Evolutionary conservation across 2,329 filamentous ascomycete genomes (phyloP).

Genomic region (Cladosporium austrohemisphaericum): DNA sequence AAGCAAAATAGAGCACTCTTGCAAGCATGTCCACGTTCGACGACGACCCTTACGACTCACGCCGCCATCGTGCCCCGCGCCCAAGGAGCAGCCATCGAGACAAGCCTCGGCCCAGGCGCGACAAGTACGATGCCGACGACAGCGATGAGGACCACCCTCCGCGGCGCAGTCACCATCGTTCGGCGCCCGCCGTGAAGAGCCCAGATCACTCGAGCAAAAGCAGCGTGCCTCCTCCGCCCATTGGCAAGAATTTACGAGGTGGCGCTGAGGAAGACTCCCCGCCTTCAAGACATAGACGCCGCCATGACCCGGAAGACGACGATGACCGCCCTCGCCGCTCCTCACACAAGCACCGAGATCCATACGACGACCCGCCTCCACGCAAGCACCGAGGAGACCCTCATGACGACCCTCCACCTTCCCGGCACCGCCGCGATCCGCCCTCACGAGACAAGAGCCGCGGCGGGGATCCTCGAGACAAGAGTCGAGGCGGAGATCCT

Average conservation of each 20-base stretch:
- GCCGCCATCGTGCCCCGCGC: slow-evolving; percentile 9
- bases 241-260: slow-evolving; percentile 6
- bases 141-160: slow-evolving; percentile 11
- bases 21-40: slow-evolving; percentile 11
- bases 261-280: slow-evolving; percentile 12
- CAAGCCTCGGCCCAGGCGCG: neutral
- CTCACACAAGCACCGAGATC: slow-evolving; percentile 4
- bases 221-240: slow-evolving; percentile 11
- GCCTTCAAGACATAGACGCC: slow-evolving; percentile 5
- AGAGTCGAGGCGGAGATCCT: neutral
- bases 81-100: neutral
- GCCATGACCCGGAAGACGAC: slow-evolving; percentile 11
- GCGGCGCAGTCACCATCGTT: slow-evolving; percentile 8
- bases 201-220: slow-evolving; percentile 7
- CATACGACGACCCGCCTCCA: slow-evolving; percentile 7
- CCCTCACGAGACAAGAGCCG: slow-evolving; percentile 1
- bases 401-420: slow-evolving; percentile 3
- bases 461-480: neutral
- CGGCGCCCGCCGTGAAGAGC: slow-evolving; percentile 10
- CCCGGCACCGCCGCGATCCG: slow-evolving; percentile 1
- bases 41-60: slow-evolving; percentile 10
- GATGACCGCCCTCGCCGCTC: slow-evolving; percentile 6
- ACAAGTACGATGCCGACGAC: slow-evolving; percentile 15
- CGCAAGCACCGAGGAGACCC: neutral
- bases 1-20: slow-evolving; percentile 3